Conservation (phyloP, 2,329 filamentous ascomycete species). For the Chaetomium sp. region DNA sequence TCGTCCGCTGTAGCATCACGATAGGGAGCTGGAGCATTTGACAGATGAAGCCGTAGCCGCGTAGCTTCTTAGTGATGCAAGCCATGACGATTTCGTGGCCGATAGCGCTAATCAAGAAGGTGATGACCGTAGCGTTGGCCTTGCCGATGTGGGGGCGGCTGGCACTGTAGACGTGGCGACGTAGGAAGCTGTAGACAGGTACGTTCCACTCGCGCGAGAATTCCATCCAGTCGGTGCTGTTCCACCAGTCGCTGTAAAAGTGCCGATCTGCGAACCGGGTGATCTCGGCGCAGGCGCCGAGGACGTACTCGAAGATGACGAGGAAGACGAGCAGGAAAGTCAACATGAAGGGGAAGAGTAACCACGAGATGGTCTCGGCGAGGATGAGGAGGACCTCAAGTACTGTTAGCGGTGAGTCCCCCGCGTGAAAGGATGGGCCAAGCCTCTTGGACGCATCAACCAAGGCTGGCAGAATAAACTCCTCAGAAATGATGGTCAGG, state of each 20-base stretch:
- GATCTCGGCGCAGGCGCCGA: conserved; percentile 91
- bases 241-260: conserved; percentile 80
- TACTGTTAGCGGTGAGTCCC: conserved; percentile 31
- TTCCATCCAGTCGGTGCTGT: conserved; percentile 84
- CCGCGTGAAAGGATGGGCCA: conserved; percentile 32
- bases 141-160: conserved; percentile 70
- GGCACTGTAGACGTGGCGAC: conserved; percentile 87
- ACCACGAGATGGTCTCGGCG: conserved; percentile 80
- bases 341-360: conserved; percentile 96
- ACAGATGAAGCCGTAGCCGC: conserved; percentile 86
- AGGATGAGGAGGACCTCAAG: conserved; percentile 72
- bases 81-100: conserved; percentile 96
- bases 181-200: conserved; percentile 93
- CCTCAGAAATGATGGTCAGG: conserved; percentile 82
- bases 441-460: conserved; percentile 58
- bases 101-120: conserved; percentile 81
- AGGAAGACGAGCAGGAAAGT: conserved; percentile 93
- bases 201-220: conserved; percentile 96
- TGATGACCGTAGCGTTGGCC: conserved; percentile 74
- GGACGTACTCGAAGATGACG: conserved; percentile 94
- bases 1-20: conserved; percentile 80
- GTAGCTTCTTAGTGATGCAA: conserved; percentile 93
- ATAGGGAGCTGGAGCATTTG: conserved; percentile 98
- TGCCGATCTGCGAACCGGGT: conserved; percentile 88
- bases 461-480: conserved; percentile 90